Percentiles rank a stretch among this genome's conserved stretches.
phyloP scores from a whole-genome alignment of 768 basidiomycete species.

The Boletus sensibilis region DNA sequence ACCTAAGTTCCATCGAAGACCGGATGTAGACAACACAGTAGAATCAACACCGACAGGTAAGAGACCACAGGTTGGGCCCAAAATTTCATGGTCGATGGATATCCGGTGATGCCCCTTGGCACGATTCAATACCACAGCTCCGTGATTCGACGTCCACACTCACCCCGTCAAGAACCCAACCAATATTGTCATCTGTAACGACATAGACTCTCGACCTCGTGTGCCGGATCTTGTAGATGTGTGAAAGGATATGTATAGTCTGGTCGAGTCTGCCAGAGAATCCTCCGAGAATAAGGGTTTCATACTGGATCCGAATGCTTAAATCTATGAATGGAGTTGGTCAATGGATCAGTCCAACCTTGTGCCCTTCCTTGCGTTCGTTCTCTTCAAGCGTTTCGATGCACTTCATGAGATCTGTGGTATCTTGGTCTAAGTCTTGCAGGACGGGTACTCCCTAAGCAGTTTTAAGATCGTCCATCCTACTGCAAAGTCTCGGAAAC shows the following conservation, averaged over 20 bases:
- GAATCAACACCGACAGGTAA: slow-evolving; percentile 84
- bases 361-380: slow-evolving; percentile 43
- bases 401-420: slow-evolving; percentile 98
- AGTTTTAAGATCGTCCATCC: background rate
- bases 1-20: slow-evolving; percentile 91
- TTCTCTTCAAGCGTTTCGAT: slow-evolving; percentile 57
- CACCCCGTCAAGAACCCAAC: slow-evolving; percentile 84
- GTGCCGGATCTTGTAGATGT: slow-evolving; percentile 76
- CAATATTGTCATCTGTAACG: slow-evolving; percentile 87
- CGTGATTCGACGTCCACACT: slow-evolving; percentile 15
- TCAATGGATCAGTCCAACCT: slow-evolving; percentile 31
- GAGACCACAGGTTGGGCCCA: slow-evolving; percentile 93
- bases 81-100: slow-evolving; percentile 62
- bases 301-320: slow-evolving; percentile 42
- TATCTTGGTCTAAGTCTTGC: slow-evolving; percentile 69
- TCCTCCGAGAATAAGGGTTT: slow-evolving; percentile 82
- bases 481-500: slow-evolving; percentile 14
- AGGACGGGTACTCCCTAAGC: slow-evolving; percentile 64
- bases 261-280: slow-evolving; percentile 92
- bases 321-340: background rate
- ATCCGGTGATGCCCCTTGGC: slow-evolving; percentile 81
- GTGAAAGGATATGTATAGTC: slow-evolving; percentile 85
- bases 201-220: slow-evolving; percentile 61
- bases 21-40: slow-evolving; percentile 76
- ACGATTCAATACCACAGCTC: background rate